Evolutionary conservation across 208 protist species (phyloP).

Genomic region (Acanthamoeba culbertsoni): DNA sequence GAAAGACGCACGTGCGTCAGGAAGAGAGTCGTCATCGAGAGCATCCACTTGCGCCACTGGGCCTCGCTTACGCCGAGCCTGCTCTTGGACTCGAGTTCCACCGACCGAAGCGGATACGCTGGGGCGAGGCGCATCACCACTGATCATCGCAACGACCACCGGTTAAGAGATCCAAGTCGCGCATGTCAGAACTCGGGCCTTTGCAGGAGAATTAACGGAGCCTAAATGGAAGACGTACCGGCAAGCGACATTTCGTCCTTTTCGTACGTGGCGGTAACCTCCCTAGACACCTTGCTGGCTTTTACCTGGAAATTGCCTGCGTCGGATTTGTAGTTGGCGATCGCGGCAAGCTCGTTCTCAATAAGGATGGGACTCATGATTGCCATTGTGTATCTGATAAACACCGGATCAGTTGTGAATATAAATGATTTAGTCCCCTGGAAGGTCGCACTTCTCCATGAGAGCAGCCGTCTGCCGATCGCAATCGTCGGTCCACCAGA

Average conservation of each 20-base stretch:
- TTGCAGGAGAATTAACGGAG: background rate
- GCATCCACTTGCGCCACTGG: conserved; percentile 60
- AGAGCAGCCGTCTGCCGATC: conserved; percentile 23
- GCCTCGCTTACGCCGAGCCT: conserved; percentile 48
- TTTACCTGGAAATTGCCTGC: conserved; percentile 31
- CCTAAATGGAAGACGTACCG: background rate
- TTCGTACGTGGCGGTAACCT: conserved; percentile 54
- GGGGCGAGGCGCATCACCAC: conserved; percentile 25
- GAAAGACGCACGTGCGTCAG: conserved; percentile 32
- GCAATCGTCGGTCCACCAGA: conserved; percentile 58
- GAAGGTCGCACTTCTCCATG: conserved; percentile 7
- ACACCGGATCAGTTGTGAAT: background rate
- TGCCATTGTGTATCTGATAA: conserved; percentile 11
- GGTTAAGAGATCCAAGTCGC: too few relatives aligned
- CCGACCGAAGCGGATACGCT: conserved; percentile 43
- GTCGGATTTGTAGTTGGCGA: conserved; percentile 27
- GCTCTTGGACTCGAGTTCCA: conserved; percentile 45
- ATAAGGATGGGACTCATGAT: conserved; percentile 44
- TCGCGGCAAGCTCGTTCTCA: conserved; percentile 31
- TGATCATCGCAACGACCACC: background rate
- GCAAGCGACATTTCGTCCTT: conserved; percentile 53
- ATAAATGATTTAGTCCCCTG: background rate
- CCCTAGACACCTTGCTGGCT: conserved; percentile 33
- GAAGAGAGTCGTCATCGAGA: conserved; percentile 60
- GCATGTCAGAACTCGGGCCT: background rate